These are phyloP conservation scores for Gillenia trifoliata DNA, from an alignment of 306 rosid species.

Conservation along the genomic window DNA sequence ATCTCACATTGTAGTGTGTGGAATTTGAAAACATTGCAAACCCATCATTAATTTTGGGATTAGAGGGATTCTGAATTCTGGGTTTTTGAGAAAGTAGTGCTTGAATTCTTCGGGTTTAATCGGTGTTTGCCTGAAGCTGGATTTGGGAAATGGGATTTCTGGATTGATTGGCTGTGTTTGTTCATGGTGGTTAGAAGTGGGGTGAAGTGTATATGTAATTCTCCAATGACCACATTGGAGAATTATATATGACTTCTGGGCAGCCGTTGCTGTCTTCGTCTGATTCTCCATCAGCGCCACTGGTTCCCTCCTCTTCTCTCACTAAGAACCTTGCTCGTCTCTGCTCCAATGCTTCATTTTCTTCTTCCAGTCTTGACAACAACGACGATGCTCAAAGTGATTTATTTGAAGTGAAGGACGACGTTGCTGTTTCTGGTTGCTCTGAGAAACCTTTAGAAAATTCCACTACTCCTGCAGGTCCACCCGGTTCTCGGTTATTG, in stretches of 20 bases:
- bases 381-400: conserved; percentile 24
- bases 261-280: conserved; percentile 47
- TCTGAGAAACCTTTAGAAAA: conserved; percentile 10
- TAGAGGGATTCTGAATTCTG: not conserved
- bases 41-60: not conserved
- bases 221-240: conserved; percentile 36
- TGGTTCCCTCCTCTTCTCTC: conserved; percentile 15
- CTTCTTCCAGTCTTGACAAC: conserved; percentile 31
- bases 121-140: not conserved
- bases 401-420: conserved; percentile 23
- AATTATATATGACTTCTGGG: conserved; percentile 55
- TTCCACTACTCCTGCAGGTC: conserved; percentile 6
- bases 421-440: conserved; percentile 22
- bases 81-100: not conserved
- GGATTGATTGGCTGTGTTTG: not conserved
- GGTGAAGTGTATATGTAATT: conserved; percentile 13
- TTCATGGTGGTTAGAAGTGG: conserved; percentile 16
- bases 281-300: conserved; percentile 35
- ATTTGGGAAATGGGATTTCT: conserved; percentile 8
- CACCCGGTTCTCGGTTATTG: conserved; percentile 22
- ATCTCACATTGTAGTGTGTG: not conserved
- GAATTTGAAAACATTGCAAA: not conserved
- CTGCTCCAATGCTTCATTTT: conserved; percentile 29
- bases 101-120: not conserved
- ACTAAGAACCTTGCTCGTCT: conserved; percentile 14